Base-by-base conservation (phyloP, 495 filamentous ascomycete genomes). In the Staphylotrichum longicolle region DNA sequence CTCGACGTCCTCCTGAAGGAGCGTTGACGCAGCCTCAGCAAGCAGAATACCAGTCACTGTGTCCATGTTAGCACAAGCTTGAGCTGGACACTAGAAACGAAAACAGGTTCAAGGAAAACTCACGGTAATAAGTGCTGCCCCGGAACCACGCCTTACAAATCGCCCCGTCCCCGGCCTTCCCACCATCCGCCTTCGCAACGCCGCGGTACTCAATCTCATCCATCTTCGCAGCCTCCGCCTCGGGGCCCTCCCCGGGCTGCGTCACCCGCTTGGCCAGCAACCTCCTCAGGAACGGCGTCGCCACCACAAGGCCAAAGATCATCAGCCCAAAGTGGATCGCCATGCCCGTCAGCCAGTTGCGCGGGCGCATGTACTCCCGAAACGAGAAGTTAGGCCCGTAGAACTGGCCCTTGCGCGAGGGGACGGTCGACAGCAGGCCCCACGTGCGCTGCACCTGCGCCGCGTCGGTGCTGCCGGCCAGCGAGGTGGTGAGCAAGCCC, bases 351-450 rank as follows among this genome's bases (percentile, higher is more conserved):
- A 90, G 54, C n/a, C 73, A 74, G 67, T 84, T 91, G 9, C 82
- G 79, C 0, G 85, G 81, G 39, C 78, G 82, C 70, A 85, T 77
- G 69, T 87, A 91, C 68, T 92, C 87, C 37, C 75, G 78, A 71
- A 88, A 91, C 37, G 80, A 77, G 72, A 96, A 96, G 4, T 83
- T 81, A 5, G 83, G 80, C 0, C 91, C 91, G 73, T 95, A 94
- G 48, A 81, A 74, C 6, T 76, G 71, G 5, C 62, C 66, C 35
- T 65, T 50, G 3, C 69, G 62, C 11, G 53, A 34, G 0, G 74
- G 67, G n/a, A 75, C 74, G 5, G 80, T 77, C 11, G 84, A 79
- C 58, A 91, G 78, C 4, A 96, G 70, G 4, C 87, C 89, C 86
- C 91, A 94, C 44, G 82, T 85, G 56, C 91, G 86, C 57, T 93